Conservation (phyloP, 352 stramenopile species). For the Thalassiosira mediterranea region DNA sequence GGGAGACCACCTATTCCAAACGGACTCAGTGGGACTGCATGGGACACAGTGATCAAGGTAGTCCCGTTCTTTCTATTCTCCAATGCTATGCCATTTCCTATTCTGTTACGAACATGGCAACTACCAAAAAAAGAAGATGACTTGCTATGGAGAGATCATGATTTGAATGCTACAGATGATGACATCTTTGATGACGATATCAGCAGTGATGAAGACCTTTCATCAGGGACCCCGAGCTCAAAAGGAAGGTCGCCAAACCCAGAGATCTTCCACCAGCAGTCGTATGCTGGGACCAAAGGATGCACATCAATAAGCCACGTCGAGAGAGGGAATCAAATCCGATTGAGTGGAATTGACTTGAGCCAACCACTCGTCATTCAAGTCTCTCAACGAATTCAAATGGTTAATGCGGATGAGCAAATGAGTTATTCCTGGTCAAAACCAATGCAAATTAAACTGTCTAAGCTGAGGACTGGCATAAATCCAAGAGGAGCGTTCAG, state of each 20-base stretch:
- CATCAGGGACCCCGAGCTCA: constrained; percentile 20
- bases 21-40: neutral
- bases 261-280: constrained; percentile 31
- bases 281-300: neutral
- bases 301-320: constrained; percentile 25
- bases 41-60: constrained; percentile 17
- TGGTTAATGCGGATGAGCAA: neutral
- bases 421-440: neutral
- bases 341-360: constrained; percentile 62
- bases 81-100: constrained; percentile 54
- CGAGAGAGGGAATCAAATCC: constrained; percentile 38
- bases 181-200: constrained; percentile 16
- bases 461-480: constrained; percentile 3
- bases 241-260: constrained; percentile 2
- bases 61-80: constrained; percentile 56
- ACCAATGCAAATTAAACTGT: neutral
- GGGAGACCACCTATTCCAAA: neutral
- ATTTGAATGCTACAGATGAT: neutral
- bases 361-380: constrained; percentile 52
- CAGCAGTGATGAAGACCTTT: constrained; percentile 46
- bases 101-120: constrained; percentile 47
- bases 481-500: neutral
- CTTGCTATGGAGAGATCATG: neutral
- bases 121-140: constrained; percentile 36
- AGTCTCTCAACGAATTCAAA: constrained; percentile 49